These are phyloP conservation scores for Colletotrichum tropicicola DNA, from an alignment of 2,329 filamentous ascomycete species.

Conservation along the genomic window DNA sequence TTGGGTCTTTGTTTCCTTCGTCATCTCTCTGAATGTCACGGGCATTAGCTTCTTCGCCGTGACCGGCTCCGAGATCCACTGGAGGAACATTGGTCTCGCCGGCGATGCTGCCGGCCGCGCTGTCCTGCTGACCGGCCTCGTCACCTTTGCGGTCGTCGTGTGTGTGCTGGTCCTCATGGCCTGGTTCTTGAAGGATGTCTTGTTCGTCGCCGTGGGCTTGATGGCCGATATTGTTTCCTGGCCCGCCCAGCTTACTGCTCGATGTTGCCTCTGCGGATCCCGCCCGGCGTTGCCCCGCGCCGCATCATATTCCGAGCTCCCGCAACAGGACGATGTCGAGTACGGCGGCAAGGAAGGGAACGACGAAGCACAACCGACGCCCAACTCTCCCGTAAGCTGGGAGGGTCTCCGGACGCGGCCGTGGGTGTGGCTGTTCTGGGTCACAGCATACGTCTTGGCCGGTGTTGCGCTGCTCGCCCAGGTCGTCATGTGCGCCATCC, in stretches of 20 bases:
- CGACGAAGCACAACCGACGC: constrained; percentile 15
- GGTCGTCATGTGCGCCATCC: constrained; percentile 30
- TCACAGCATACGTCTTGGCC: constrained; percentile 25
- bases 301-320: constrained; percentile 33
- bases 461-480: constrained; percentile 32
- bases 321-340: constrained; percentile 38
- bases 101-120: constrained; percentile 40
- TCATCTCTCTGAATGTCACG: constrained; percentile 28
- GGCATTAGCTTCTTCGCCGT: constrained; percentile 40
- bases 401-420: constrained; percentile 4
- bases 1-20: constrained; percentile 29
- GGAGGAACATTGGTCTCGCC: constrained; percentile 42
- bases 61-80: constrained; percentile 44
- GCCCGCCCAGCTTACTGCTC: constrained; percentile 30
- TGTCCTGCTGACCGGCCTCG: constrained; percentile 41
- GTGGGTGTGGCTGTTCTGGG: not conserved
- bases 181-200: constrained; percentile 38
- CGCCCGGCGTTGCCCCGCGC: not conserved
- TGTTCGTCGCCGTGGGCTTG: constrained; percentile 32
- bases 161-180: constrained; percentile 27
- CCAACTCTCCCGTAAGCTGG: not conserved
- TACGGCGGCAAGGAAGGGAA: not conserved
- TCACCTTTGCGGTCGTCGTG: constrained; percentile 36
- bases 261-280: not conserved
- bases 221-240: constrained; percentile 38